Base-by-base conservation (phyloP, 1,139 yeast species). In the Nakaseomyces sp. region DNA sequence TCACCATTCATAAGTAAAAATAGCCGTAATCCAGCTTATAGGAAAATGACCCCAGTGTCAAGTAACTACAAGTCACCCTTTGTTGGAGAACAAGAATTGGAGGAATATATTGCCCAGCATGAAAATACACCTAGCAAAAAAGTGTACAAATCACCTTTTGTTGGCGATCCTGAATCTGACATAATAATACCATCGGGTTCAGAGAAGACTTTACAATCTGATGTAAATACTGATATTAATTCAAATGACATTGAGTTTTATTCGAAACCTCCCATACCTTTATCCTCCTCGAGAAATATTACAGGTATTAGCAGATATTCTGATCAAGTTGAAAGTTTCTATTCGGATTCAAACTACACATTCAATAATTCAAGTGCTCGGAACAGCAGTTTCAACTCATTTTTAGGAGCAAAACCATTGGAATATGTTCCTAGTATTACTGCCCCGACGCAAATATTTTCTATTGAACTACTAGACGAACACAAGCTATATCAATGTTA, bases 361-460 rank as follows among this genome's bases (percentile, higher is more conserved):
- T 60, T 61, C 44, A 61, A 60, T 43, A 58, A 59, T 26, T 58
- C 59, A 18, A 51, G 49, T 37, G 54, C 55, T 3, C 47, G 62
- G 35, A 59, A 55, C 19, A 58, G 58, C 17, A 61, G 65, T 43
- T 58, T 55, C 32, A 57, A 56, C 36, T 60, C 65, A 1, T 43
- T 61, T 3, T 41, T 54, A 12, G 65, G 64, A 18, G 60, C 61
- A 12, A 64, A 58, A 42, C 62, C 63, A 3, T 57, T 76, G 17
- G 81, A 81, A 0, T 72, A 74, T 0, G 69, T 73, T 4, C 82
- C 83, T 1, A 58, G 61, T 37, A 53, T 68, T 12, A 77, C 74
- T 29, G 64, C 77, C 13, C 85, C 85, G 0, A 69, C 72, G 38
- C 65, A 79, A 12, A 83, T 82, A 2, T 79, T 79, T 49, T 61